Base-by-base conservation (phyloP, 768 basidiomycete species). In the Dioszegia crocea region DNA sequence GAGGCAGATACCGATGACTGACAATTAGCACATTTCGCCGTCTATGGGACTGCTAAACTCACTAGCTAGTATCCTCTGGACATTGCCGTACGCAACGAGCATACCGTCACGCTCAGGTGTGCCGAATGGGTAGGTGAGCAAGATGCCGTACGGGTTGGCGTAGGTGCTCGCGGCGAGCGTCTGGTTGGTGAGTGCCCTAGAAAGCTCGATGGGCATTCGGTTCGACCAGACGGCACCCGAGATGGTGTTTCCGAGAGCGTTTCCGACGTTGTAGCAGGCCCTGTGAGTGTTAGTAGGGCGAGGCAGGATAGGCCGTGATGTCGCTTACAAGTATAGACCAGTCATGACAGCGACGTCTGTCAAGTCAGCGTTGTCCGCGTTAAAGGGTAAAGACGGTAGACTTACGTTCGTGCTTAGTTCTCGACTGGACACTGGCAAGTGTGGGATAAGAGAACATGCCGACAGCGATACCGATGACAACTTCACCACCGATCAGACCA, bases 211-310 rank as follows among this genome's bases (percentile, higher is more conserved):
- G 23, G 73, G 71, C 19, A 71, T 48, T 8, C 55, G 63, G 36
- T 68, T 48, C 19, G 76, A 76, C 75, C 75, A 76, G 52, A 77
- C 71, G 0, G 70, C 75, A 12, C 68, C 76, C 10, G 73, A 65
- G 56, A 76, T 67, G 39, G 63, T 60, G 57, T 61, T 65, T 9
- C 73, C 73, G 41, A 77, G 30, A 2, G 71, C 60, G 6, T 61
- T 71, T 38, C 62, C 68, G 56, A 67, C 48, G 46, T 31, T 65
- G 60, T 55, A 76, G 57, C 65, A 43, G 29, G 61, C 40, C 60
- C 33, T 33, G 33, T 33, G 8, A 33, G 33, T 14, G 33, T 33
- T 33, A 33, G 33, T 33, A 33, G 33, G 33, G 33, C 8, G 6
- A 33, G 14, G 33, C 14, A 6, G 33, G 33, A 14, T 33, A 33